Percentiles rank a stretch among this genome's conserved stretches.
phyloP scores from a whole-genome alignment of 441 rosid genomes.

The Mallotus japonicus region DNA sequence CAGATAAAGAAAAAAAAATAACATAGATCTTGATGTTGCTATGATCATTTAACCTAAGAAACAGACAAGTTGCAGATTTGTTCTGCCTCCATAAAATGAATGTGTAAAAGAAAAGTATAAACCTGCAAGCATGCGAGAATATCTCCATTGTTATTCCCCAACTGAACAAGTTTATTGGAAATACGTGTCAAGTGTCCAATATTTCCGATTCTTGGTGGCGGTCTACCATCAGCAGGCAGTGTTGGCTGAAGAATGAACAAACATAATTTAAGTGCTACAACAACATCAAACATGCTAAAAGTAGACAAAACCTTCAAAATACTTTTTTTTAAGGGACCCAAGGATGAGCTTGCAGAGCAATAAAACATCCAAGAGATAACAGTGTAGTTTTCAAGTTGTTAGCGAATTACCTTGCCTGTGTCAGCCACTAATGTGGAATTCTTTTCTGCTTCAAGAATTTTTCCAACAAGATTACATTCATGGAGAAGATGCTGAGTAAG shows the following conservation, averaged over 20 bases:
- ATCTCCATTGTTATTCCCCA: constrained; percentile 59
- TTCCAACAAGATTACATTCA: constrained; percentile 73
- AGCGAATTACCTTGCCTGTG: constrained; percentile 49
- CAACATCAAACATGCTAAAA: constrained; percentile 8
- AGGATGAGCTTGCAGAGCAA: neutral
- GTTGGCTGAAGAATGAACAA: constrained; percentile 60
- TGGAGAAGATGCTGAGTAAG: constrained; percentile 70
- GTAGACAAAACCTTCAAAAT: neutral
- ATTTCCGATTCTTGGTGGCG: constrained; percentile 73
- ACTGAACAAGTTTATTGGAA: constrained; percentile 80
- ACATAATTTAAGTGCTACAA: constrained; percentile 10
- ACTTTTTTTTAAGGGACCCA: neutral
- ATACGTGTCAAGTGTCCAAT: constrained; percentile 88
- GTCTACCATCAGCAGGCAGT: constrained; percentile 62
- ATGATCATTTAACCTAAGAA: neutral
- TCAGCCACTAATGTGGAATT: constrained; percentile 46
- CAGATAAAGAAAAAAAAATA: neutral
- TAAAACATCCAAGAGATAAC: constrained; percentile 5
- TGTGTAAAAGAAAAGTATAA: constrained; percentile 21
- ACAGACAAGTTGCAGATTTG: neutral
- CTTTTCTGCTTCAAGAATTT: constrained; percentile 75
- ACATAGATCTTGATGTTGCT: neutral
- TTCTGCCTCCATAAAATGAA: neutral
- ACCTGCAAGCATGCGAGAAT: constrained; percentile 81
- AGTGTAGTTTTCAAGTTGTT: constrained; percentile 7